phyloP scores from a whole-genome alignment of 768 basidiomycete genomes.

The Dendrothele bispora region DNA sequence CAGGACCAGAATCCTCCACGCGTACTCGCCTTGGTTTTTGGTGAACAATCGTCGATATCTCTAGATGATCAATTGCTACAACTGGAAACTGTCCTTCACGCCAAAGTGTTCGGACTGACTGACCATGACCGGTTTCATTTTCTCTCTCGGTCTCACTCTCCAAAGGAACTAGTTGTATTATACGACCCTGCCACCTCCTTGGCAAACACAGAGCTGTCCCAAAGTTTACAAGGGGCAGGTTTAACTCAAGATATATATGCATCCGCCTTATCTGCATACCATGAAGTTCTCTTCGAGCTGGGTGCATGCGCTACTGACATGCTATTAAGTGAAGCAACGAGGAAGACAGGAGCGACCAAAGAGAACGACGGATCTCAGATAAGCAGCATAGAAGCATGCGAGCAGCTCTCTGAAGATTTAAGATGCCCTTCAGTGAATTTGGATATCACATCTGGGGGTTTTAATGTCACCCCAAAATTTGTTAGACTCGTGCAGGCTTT shows the following conservation, averaged over 20 bases:
- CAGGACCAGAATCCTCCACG: too few species aligned
- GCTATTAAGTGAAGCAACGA: conserved; percentile 60
- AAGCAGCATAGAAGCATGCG: conserved; percentile 21
- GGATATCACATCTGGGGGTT: conserved; percentile 52
- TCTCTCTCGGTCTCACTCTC: conserved; percentile 35
- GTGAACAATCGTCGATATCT: too few species aligned
- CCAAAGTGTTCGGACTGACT: conserved; percentile 37
- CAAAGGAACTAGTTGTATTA: conserved; percentile 52
- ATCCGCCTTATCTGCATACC: too few species aligned
- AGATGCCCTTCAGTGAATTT: conserved; percentile 63
- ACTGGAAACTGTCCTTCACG: conserved; percentile 39
- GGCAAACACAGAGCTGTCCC: conserved; percentile 36
- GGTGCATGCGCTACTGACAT: conserved; percentile 72
- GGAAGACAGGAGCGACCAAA: conserved; percentile 30
- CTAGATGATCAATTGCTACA: too few species aligned
- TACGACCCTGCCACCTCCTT: conserved; percentile 43
- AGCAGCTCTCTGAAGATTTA: conserved; percentile 59
- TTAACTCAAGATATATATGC: too few species aligned
- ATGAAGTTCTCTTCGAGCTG: conserved; percentile 48
- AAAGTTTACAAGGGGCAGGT: too few species aligned
- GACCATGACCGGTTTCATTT: conserved; percentile 29
- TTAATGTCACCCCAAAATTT: conserved; percentile 73
- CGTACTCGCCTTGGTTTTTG: too few species aligned
- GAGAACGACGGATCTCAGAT: background rate
- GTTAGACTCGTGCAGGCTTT: conserved; percentile 58